Conservation (phyloP, 2,329 filamentous ascomycete species). For the Pseudogymnoascus sp. region DNA sequence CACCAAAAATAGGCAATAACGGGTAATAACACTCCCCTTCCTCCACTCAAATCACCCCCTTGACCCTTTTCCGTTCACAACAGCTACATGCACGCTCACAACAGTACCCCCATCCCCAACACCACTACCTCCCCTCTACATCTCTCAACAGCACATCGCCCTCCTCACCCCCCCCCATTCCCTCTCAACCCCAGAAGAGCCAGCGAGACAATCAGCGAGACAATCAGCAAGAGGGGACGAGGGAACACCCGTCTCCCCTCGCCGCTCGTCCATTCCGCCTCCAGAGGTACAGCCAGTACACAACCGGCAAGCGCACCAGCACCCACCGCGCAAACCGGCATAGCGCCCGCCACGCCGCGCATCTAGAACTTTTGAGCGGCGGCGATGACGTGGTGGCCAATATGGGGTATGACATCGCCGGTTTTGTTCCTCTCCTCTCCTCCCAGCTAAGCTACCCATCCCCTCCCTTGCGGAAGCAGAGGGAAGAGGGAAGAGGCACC, state of each 20-base stretch:
- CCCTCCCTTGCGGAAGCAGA: not conserved
- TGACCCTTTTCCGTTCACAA: not conserved
- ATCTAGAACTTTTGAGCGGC: conserved; percentile 29
- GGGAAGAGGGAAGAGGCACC: not conserved
- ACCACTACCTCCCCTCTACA: not conserved
- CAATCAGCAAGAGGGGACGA: not conserved
- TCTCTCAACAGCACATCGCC: not conserved
- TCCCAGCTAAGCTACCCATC: no score
- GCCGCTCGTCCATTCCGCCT: not conserved
- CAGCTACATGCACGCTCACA: not conserved
- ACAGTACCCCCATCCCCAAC: not conserved
- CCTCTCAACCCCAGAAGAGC: not conserved
- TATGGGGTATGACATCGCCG: conserved; percentile 24
- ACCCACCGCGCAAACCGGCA: not conserved
- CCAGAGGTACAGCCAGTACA: not conserved
- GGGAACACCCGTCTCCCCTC: not conserved
- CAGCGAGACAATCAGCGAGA: not conserved
- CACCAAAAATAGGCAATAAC: not conserved
- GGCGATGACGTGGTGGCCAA: conserved; percentile 40
- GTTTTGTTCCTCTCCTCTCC: not conserved
- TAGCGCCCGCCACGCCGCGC: not conserved
- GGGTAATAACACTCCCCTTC: not conserved
- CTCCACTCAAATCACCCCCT: not conserved
- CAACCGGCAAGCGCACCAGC: not conserved
- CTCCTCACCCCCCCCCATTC: not conserved